Percentiles rank a stretch among this genome's conserved stretches.
phyloP scores from a whole-genome alignment of 1,284 basidiomycete species.

The Pholiota adiposa region DNA sequence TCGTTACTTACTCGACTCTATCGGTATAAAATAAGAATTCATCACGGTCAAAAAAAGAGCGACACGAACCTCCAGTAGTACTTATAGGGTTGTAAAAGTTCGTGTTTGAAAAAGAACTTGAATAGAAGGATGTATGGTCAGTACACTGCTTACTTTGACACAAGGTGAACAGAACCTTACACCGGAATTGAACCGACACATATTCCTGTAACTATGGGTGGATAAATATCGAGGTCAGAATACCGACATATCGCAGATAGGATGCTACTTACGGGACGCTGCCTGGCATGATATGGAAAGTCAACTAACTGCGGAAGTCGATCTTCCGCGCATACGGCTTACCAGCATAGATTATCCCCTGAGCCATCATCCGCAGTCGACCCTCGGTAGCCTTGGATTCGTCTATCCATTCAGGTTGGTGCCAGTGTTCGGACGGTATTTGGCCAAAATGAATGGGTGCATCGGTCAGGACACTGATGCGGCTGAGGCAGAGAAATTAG shows the following conservation, averaged over 20 bases:
- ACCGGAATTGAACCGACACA: constrained; percentile 88
- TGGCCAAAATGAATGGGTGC: constrained; percentile 69
- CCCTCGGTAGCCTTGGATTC: constrained; percentile 68
- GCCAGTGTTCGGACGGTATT: constrained; percentile 77
- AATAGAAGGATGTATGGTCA: background rate
- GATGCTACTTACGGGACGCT: constrained; percentile 52
- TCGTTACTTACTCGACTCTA: constrained; percentile 41
- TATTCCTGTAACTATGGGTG: constrained; percentile 60
- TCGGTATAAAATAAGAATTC: constrained; percentile 6
- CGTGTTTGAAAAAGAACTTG: constrained; percentile 83
- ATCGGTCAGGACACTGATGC: constrained; percentile 57
- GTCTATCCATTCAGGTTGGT: constrained; percentile 83
- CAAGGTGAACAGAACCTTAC: too few species aligned
- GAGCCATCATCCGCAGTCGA: constrained; percentile 50
- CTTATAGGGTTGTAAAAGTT: constrained; percentile 69
- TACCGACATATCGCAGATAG: background rate
- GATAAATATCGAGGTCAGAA: background rate
- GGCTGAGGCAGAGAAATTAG: constrained; percentile 39
- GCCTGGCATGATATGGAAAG: constrained; percentile 33
- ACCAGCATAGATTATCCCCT: constrained; percentile 41
- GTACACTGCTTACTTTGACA: too few species aligned
- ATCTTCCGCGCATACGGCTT: constrained; percentile 9
- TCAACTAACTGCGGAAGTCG: constrained; percentile 5
- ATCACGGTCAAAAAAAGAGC: constrained; percentile 21
- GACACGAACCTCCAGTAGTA: constrained; percentile 83